These are phyloP conservation scores for Magnolia officinalis DNA, from an alignment of 164 flowering plant species.

Conservation along the genomic window DNA sequence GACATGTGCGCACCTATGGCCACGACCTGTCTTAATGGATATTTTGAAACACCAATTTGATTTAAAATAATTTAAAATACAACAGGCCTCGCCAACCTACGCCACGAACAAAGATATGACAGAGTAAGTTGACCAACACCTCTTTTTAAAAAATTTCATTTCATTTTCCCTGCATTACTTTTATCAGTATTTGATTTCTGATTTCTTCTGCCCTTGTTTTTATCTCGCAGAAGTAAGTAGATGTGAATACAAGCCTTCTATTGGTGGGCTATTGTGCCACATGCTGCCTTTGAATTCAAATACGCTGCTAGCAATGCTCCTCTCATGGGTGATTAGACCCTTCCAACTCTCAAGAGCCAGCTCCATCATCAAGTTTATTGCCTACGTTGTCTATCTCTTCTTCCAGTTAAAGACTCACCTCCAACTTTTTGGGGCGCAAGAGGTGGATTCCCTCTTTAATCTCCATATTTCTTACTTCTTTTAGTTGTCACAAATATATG, in stretches of 20 bases:
- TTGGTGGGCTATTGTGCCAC: conserved; percentile 67
- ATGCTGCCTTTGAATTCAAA: conserved; percentile 53
- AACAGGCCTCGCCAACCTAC: conserved; percentile 40
- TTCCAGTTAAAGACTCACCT: conserved; percentile 81
- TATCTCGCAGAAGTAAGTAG: conserved; percentile 69
- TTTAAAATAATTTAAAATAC: too few species aligned
- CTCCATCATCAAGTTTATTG: conserved; percentile 69
- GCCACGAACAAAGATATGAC: conserved; percentile 61
- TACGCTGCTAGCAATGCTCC: conserved; percentile 19
- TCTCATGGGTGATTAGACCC: conserved; percentile 25
- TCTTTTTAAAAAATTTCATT: too few species aligned
- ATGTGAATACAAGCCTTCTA: conserved; percentile 61
- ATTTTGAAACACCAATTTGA: too few species aligned
- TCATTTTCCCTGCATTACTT: background rate
- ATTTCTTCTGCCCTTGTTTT: background rate
- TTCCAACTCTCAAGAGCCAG: conserved; percentile 58
- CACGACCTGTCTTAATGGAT: too few species aligned
- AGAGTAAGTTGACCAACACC: conserved; percentile 38
- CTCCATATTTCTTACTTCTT: background rate
- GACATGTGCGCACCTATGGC: too few species aligned
- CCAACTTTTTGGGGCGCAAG: conserved; percentile 56
- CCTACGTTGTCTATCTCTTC: conserved; percentile 53
- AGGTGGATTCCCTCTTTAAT: conserved; percentile 25
- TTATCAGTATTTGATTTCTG: background rate
- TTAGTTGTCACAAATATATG: background rate